These are phyloP conservation scores for Neurospora intermedia DNA, from an alignment of 495 filamentous ascomycete genomes.

Conservation along the genomic window DNA sequence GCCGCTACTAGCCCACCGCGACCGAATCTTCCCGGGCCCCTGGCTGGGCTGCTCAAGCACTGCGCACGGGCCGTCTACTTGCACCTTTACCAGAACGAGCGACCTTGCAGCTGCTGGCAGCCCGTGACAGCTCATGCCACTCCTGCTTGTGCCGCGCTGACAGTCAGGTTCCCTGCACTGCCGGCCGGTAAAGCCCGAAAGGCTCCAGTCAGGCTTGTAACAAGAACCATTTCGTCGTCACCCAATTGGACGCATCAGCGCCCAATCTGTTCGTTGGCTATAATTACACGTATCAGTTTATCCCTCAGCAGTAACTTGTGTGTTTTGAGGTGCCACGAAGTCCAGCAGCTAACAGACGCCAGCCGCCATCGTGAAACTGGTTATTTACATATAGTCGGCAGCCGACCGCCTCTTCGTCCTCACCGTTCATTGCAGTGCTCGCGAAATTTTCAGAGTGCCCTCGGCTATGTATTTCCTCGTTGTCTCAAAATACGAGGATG, in stretches of 20 bases:
- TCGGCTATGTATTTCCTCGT: not conserved
- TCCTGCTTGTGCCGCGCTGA: slow-evolving; percentile 1
- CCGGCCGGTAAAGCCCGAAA: slow-evolving; percentile 28
- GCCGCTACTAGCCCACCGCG: slow-evolving; percentile 4
- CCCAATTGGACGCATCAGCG: not conserved
- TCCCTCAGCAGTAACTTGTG: not conserved
- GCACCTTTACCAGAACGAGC: slow-evolving; percentile 6
- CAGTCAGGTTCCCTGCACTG: slow-evolving; percentile 15
- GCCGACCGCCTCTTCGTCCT: not conserved
- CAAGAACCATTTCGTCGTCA: not conserved
- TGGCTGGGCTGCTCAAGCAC: slow-evolving; percentile 11
- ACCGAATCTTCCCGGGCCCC: slow-evolving; percentile 25
- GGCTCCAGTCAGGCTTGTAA: slow-evolving; percentile 8
- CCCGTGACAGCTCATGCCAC: not conserved
- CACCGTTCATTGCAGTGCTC: not conserved
- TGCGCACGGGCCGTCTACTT: slow-evolving; percentile 16
- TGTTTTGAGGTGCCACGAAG: not conserved
- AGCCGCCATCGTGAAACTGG: not conserved
- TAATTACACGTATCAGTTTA: not conserved
- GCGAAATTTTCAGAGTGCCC: not conserved
- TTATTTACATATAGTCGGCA: not conserved
- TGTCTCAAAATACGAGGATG: no score
- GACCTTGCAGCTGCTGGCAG: not conserved
- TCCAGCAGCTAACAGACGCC: not conserved
- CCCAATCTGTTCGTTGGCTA: not conserved